Conservation (phyloP, 768 basidiomycete genomes). For the Tephrocybe sp. region DNA sequence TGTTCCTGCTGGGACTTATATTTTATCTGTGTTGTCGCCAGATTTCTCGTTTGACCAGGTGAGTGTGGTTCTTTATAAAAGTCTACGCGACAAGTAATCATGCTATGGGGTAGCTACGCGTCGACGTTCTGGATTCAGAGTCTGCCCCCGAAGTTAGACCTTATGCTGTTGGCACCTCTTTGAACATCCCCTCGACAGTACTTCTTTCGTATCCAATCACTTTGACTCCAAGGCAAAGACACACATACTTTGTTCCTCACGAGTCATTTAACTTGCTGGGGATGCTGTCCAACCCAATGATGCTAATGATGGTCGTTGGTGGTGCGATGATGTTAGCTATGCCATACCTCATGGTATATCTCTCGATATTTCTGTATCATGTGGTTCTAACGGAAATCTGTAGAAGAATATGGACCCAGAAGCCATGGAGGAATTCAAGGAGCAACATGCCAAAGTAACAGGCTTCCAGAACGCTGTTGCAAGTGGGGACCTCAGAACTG, state of each 20-base stretch:
- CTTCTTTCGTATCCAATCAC: conserved; percentile 62
- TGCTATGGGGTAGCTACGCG: conserved; percentile 50
- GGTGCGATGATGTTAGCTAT: conserved; percentile 68
- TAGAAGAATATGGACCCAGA: conserved; percentile 82
- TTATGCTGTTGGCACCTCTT: conserved; percentile 67
- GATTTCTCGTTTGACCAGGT: conserved; percentile 76
- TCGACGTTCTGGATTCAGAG: conserved; percentile 55
- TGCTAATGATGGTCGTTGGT: conserved; percentile 71
- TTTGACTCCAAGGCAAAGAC: conserved; percentile 53
- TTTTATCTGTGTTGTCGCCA: conserved; percentile 67
- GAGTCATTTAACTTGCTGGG: conserved; percentile 73
- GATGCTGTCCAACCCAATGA: conserved; percentile 86
- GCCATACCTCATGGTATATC: conserved; percentile 75
- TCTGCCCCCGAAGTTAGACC: conserved; percentile 52
- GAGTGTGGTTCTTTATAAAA: conserved; percentile 3
- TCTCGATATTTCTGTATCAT: background rate
- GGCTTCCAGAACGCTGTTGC: conserved; percentile 56
- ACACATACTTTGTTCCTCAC: conserved; percentile 64
- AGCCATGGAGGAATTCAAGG: conserved; percentile 61
- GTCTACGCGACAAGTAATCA: background rate
- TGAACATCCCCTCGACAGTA: conserved; percentile 56
- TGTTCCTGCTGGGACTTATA: conserved; percentile 67
- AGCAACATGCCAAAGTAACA: conserved; percentile 57
- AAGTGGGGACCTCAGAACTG: conserved; percentile 57
- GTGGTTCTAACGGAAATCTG: conserved; percentile 5